Percentiles rank a stretch among this genome's conserved stretches.
These are phyloP conservation scores for Aspergillus cejpii DNA, from an alignment of 2,329 filamentous ascomycete species.

Conservation along the genomic window DNA sequence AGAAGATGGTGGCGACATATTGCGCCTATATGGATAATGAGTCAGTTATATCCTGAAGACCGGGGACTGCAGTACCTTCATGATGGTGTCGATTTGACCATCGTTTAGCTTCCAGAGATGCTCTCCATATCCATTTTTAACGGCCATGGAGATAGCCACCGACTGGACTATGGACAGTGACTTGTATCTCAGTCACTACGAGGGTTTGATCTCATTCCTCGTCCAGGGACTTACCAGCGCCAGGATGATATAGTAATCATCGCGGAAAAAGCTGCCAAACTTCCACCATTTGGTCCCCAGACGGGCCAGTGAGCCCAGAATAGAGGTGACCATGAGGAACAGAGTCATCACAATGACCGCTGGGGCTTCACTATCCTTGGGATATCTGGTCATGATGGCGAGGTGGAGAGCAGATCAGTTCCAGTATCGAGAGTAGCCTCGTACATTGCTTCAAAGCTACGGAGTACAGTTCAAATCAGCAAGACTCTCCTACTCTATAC, in stretches of 20 bases:
- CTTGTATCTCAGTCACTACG: too few relatives aligned
- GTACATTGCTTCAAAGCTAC: too few relatives aligned
- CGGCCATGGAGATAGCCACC: conserved; percentile 20
- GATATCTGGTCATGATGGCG: not conserved
- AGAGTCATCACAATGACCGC: conserved; percentile 22
- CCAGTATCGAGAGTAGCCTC: too few relatives aligned
- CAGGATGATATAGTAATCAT: conserved; percentile 19
- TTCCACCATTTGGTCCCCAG: conserved; percentile 23
- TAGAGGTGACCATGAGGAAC: conserved; percentile 23
- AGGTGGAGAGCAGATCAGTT: not conserved
- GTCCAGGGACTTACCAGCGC: conserved; percentile 15
- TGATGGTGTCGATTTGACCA: conserved; percentile 7
- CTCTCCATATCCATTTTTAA: conserved; percentile 19
- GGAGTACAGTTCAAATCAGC: too few relatives aligned
- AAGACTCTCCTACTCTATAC: too few relatives aligned
- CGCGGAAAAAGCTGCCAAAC: conserved; percentile 18
- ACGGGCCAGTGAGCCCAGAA: conserved; percentile 20
- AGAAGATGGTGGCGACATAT: conserved; percentile 22
- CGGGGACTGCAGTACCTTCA: too few relatives aligned
- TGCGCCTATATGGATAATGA: conserved; percentile 9
- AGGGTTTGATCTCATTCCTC: too few relatives aligned
- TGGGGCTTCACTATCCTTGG: conserved; percentile 9
- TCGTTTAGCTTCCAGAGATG: conserved; percentile 11
- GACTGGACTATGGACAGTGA: conserved; percentile 15
- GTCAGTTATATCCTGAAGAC: not conserved